Evolutionary conservation across 2,329 filamentous ascomycete species (phyloP).

Genomic region (Hymenoscyphus fructigenus): DNA sequence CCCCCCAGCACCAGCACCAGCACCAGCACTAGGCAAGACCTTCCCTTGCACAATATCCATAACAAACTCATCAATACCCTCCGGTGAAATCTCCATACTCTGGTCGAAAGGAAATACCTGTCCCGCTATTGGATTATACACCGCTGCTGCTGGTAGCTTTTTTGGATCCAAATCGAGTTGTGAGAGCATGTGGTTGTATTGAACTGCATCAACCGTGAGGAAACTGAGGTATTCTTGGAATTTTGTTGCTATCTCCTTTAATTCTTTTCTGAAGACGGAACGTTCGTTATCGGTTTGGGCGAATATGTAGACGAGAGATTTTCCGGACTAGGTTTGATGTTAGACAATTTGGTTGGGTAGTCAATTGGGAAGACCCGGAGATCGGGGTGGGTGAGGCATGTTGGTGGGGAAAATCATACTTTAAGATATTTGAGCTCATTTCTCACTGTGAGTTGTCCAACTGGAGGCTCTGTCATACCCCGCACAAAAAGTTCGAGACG

Average conservation of each 20-base stretch:
- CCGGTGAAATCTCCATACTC: slow-evolving; percentile 35
- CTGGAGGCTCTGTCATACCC: slow-evolving; percentile 41
- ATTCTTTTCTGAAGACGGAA: slow-evolving; percentile 37
- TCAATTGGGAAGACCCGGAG: not conserved
- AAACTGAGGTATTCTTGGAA: slow-evolving; percentile 50
- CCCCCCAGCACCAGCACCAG: not conserved
- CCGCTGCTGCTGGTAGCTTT: slow-evolving; percentile 39
- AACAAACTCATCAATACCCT: slow-evolving; percentile 44
- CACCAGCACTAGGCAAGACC: not conserved
- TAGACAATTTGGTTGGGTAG: not conserved
- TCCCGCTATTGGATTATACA: slow-evolving; percentile 47
- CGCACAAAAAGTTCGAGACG: slow-evolving; percentile 42
- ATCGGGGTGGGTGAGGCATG: too few species aligned
- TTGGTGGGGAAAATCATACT: slow-evolving; percentile 29
- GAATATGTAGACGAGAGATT: slow-evolving; percentile 43
- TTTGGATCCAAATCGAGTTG: slow-evolving; percentile 41
- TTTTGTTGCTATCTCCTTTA: slow-evolving; percentile 45
- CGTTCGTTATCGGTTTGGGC: slow-evolving; percentile 34
- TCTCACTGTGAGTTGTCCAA: slow-evolving; percentile 46
- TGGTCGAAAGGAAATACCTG: slow-evolving; percentile 44
- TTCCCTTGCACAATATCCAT: slow-evolving; percentile 19
- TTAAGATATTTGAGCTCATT: slow-evolving; percentile 45
- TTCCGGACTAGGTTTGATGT: slow-evolving; percentile 36
- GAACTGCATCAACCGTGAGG: slow-evolving; percentile 46
- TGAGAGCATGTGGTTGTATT: slow-evolving; percentile 46